A percentile compares a stretch with the other conserved stretches of the same genome.
phyloP scores from a whole-genome alignment of 805 yeast genomes.

The Candida stauntonica region DNA sequence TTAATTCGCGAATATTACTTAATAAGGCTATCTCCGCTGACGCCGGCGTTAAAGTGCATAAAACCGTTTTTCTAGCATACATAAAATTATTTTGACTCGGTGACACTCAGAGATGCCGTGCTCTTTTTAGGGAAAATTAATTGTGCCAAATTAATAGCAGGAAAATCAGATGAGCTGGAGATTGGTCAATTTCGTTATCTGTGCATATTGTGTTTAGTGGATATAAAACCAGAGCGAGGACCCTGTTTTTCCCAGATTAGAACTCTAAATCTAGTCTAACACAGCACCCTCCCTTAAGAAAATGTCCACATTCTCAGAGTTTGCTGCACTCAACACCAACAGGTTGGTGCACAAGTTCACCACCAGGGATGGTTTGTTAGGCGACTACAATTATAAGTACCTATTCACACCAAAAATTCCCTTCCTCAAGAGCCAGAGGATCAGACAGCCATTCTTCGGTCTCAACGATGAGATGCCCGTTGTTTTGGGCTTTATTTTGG shows the following conservation, averaged over 20 bases:
- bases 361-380: slow-evolving; percentile 78
- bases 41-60: background rate
- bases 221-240: too few relatives aligned
- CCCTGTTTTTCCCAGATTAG: too few relatives aligned
- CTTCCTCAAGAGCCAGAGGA: slow-evolving; percentile 41
- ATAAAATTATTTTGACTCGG: too few relatives aligned
- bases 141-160: too few relatives aligned
- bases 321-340: slow-evolving; percentile 1
- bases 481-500: slow-evolving; percentile 67
- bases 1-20: slow-evolving; percentile 1
- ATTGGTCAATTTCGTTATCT: too few relatives aligned
- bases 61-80: background rate
- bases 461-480: slow-evolving; percentile 77
- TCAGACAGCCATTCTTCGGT: slow-evolving; percentile 77
- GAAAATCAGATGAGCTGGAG: too few relatives aligned
- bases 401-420: slow-evolving; percentile 81
- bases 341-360: slow-evolving; percentile 31
- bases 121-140: too few relatives aligned
- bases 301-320: slow-evolving; percentile 1
- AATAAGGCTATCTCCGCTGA: slow-evolving; percentile 2
- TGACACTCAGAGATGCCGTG: too few relatives aligned
- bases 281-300: too few relatives aligned
- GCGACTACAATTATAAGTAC: slow-evolving; percentile 78
- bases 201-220: too few relatives aligned
- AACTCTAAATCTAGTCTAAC: too few relatives aligned